Evolutionary conservation across 2,329 filamentous ascomycete species (phyloP).

Genomic region (Fusarium subtropicale): DNA sequence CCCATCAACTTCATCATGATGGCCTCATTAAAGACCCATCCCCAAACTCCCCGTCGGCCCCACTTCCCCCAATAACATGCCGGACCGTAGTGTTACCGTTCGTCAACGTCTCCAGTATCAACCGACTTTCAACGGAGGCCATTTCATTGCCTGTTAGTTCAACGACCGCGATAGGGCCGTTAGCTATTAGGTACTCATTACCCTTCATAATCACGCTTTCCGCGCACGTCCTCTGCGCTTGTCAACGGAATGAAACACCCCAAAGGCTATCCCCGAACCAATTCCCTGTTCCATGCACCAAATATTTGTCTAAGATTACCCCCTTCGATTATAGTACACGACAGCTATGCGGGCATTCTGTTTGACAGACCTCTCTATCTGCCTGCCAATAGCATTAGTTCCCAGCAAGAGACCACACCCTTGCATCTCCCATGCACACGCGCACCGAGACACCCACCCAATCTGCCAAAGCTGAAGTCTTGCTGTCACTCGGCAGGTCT

Average conservation of each 20-base stretch:
- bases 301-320: neutral
- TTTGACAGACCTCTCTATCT: neutral
- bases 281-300: slow-evolving; percentile 2
- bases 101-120: slow-evolving; percentile 10
- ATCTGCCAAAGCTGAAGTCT: slow-evolving; percentile 28
- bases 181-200: neutral
- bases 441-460: slow-evolving; percentile 14
- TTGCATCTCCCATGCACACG: neutral
- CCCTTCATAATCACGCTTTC: neutral
- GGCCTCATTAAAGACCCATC: slow-evolving; percentile 28
- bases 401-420: slow-evolving; percentile 9
- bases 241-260: slow-evolving; percentile 2
- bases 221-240: slow-evolving; percentile 12
- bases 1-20: slow-evolving; percentile 12
- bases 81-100: slow-evolving; percentile 7
- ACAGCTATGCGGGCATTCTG: neutral
- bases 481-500: slow-evolving; percentile 26
- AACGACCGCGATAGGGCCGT: neutral
- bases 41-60: slow-evolving; percentile 38
- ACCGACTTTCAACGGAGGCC: neutral
- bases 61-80: slow-evolving; percentile 19
- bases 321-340: neutral
- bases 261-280: slow-evolving; percentile 1
- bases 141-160: neutral
- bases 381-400: slow-evolving; percentile 8